Evolutionary conservation across 108 stramenopile species (phyloP), one percentile per base, ranked within the genome.

Genomic region (Nitzschia sp.): DNA sequence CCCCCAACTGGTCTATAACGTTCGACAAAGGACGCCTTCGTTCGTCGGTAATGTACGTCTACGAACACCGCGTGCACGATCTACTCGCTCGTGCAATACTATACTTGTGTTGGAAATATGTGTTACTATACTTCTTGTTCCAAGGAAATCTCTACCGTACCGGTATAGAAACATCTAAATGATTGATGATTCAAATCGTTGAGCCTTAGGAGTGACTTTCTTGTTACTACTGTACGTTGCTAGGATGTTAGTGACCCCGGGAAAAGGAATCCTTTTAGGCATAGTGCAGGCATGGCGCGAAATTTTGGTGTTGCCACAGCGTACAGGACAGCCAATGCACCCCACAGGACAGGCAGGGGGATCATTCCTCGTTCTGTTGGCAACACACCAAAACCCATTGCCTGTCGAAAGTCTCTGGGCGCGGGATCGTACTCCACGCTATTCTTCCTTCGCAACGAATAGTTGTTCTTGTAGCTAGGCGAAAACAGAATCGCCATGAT

Each of bases 331-430:
- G 17, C 74, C 22, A 76, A n/a, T 0, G 60, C 60, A 17, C 55
- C 55, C 82, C 82, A 92, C 2, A 89, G 26, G 60, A 76, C 66
- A 32, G 58, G 63, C 48, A 92, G 27, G 13, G 85, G 88, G n/a
- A 89, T 32, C 19, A 70, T 41, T 8, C 80, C 85, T 28, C 31
- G 53, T 19, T 61, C 28, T 16, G 48, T 78, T 13, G 88, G 79
- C 23, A 71, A 69, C 3, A 76, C 72, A 46, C 90, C 90, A 67
- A 80, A 77, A 19, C 90, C 90, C 80, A 92, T 84, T 52, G 66
- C 79, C 32, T 53, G 71, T 29, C 90, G 77, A 71, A 83, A 92
- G 23, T 87, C 84, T 28, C 30, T 28, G 15, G 79, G 54, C 4
- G 26, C 45, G n/a, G 68, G 45, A 50, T 84, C 83, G 47, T 63